phyloP scores from a whole-genome alignment of 352 stramenopile species.

The Globisporangium carolinianum region DNA sequence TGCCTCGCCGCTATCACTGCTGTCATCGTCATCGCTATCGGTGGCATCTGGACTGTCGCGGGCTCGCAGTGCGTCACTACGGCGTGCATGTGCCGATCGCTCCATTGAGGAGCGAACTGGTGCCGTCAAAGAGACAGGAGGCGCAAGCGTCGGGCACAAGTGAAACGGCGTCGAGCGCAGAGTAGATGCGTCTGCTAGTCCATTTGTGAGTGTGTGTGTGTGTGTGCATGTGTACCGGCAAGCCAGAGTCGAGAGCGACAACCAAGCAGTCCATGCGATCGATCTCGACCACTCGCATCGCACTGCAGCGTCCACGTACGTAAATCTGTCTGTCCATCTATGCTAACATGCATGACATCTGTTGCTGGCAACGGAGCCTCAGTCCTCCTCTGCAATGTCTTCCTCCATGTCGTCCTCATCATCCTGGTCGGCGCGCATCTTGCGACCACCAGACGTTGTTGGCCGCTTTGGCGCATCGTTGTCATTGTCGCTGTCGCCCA shows the following conservation, averaged over 20 bases:
- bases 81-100: neutral
- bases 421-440: slow-evolving; percentile 26
- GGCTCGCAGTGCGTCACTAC: neutral
- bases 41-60: neutral
- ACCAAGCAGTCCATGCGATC: neutral
- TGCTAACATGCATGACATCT: neutral
- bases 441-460: slow-evolving; percentile 15
- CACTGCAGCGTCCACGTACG: neutral
- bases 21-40: neutral
- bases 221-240: neutral
- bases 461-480: slow-evolving; percentile 9
- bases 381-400: slow-evolving; percentile 70
- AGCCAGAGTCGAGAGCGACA: neutral
- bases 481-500: slow-evolving; percentile 5
- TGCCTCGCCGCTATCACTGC: neutral
- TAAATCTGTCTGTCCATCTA: too few species aligned
- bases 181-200: neutral
- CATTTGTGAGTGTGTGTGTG: neutral
- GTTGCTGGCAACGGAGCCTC: slow-evolving; percentile 1
- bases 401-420: slow-evolving; percentile 74
- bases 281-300: neutral
- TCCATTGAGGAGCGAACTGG: neutral
- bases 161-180: neutral
- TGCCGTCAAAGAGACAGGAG: neutral
- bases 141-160: too few species aligned